Evolutionary conservation across 768 basidiomycete genomes (phyloP), one percentile per base, ranked within the genome.

Genomic region (Suillus subluteus): DNA sequence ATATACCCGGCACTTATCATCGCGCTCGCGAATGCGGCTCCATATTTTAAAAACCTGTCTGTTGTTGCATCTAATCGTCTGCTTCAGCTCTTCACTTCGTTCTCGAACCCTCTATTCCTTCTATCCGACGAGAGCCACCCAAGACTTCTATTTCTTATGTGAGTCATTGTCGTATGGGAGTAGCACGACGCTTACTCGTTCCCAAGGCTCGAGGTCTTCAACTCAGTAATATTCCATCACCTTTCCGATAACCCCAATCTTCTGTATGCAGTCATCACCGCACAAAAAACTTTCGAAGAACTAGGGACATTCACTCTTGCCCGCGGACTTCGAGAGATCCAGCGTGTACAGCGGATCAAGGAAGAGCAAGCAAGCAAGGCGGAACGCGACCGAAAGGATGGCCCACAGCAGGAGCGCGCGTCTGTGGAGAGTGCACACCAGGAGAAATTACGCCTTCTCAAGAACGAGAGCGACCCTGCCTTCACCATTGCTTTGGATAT

Each of bases 51-150:
- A 77, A 86, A 91, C 69, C 82, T 98, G 26, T 89, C 89, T 48
- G 87, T 95, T 58, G 88, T 89, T 40, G 88, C 95, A 15, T 91
- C 95, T 4, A 91, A 92, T 6, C 86, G 93, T 21, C 83, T 99
- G 8, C 75, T 96, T 43, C 95, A 98, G 76, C 85, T 99, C 7
- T 95, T 98, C 79, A 90, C 86, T 37, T 94, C 97, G 0, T 97
- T 99, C 75, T 90, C 95, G 6, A 94, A 91, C 66, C 94, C 98
- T 0, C 80, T 88, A 3, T 98, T 98, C 77, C 80, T 99, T 41
- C 79, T 99, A 23, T 90, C 93, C 3, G 98, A 99, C 68, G 98
- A 98, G 78, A 95, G 96, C 8, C 95, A 98, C 74, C 98, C 98
- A 1, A 81, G 98, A 67, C 79, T 98, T 38, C 84, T 98, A 40